A percentile compares a stretch with the other conserved stretches of the same genome.
These are phyloP conservation scores for Aspergillus flavus DNA, from an alignment of 2,329 filamentous ascomycete genomes.

Conservation along the genomic window DNA sequence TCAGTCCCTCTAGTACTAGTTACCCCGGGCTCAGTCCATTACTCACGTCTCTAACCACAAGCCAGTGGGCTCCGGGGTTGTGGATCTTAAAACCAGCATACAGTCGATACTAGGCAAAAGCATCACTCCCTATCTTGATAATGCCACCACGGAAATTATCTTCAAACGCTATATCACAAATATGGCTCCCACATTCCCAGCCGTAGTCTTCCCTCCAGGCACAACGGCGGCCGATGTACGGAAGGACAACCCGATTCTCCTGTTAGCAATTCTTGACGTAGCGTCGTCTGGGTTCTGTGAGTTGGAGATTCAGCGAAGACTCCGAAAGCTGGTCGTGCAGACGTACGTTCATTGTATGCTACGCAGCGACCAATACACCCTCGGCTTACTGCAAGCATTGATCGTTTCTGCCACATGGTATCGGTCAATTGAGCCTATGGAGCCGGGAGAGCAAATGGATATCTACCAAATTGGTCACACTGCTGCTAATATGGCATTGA, in stretches of 20 bases:
- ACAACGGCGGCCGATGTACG: conserved; percentile 5
- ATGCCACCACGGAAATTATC: background rate
- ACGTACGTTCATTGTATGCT: conserved; percentile 11
- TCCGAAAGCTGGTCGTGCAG: conserved; percentile 5
- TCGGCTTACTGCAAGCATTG: conserved; percentile 17
- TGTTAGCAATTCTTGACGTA: conserved; percentile 6
- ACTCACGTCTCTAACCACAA: background rate
- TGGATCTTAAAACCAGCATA: background rate
- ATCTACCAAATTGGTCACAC: conserved; percentile 11
- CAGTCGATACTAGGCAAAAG: background rate
- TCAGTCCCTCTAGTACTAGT: background rate
- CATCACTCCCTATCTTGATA: background rate
- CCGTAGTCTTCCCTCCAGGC: conserved; percentile 11
- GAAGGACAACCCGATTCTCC: conserved; percentile 6
- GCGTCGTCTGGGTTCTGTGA: conserved; percentile 12
- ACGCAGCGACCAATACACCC: conserved; percentile 12
- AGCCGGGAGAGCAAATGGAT: conserved; percentile 12
- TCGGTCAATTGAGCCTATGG: conserved; percentile 6
- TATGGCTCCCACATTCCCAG: conserved; percentile 14
- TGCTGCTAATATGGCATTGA: conserved; percentile 11
- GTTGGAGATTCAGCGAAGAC: conserved; percentile 6
- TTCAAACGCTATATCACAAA: conserved; percentile 9
- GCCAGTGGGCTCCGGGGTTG: background rate
- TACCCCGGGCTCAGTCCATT: too few relatives aligned
- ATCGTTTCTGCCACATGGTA: conserved; percentile 15